These are phyloP conservation scores for Mycena rebaudengoi DNA, from an alignment of 768 basidiomycete genomes.

Conservation along the genomic window DNA sequence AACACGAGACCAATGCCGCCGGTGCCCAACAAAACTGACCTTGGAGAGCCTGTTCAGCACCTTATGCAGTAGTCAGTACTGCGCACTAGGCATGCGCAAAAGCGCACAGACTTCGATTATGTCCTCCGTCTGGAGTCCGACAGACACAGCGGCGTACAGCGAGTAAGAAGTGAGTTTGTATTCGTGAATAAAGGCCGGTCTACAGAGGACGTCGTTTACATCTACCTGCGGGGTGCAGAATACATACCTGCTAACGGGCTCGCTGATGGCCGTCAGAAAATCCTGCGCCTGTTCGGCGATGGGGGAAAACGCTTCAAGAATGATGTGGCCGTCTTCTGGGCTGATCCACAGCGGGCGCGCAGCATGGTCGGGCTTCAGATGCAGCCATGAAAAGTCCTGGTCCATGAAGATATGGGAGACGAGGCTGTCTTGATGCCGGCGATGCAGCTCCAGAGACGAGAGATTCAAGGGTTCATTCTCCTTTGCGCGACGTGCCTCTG, in stretches of 20 bases:
- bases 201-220: constrained; percentile 46
- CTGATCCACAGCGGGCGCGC: constrained; percentile 97
- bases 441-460: constrained; percentile 68
- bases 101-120: constrained; percentile 88
- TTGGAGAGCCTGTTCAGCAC: constrained; percentile 85
- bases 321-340: constrained; percentile 91
- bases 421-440: constrained; percentile 76
- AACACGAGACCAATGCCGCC: constrained; percentile 6
- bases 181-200: constrained; percentile 98
- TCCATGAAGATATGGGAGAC: constrained; percentile 87
- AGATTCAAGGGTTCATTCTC: constrained; percentile 54
- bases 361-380: constrained; percentile 89
- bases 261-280: constrained; percentile 96
- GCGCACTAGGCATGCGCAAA: constrained; percentile 26
- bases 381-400: constrained; percentile 87
- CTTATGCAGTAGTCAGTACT: constrained; percentile 49
- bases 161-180: constrained; percentile 99
- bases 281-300: constrained; percentile 99
- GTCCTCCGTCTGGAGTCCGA: constrained; percentile 96
- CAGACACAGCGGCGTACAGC: constrained; percentile 97
- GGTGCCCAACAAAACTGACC: constrained; percentile 45
- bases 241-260: constrained; percentile 96
- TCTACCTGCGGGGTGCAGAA: constrained; percentile 34
- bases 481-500: constrained; percentile 62
- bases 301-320: constrained; percentile 96